Conservation (phyloP, 2,329 filamentous ascomycete genomes). For the Malbranchea cinnamomea region DNA sequence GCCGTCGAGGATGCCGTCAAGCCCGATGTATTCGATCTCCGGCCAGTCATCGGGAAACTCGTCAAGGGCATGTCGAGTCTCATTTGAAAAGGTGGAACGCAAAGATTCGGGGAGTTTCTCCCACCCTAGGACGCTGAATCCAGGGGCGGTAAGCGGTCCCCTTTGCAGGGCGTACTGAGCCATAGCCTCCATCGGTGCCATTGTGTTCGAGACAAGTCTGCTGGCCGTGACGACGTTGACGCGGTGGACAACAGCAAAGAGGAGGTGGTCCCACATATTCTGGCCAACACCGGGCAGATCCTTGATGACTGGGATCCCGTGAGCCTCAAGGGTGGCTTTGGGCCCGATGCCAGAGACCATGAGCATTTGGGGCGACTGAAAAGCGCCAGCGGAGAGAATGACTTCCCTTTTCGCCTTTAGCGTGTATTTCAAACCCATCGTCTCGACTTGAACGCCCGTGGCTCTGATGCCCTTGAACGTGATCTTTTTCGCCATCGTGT, state of each 20-base stretch:
- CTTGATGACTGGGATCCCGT: constrained; percentile 15
- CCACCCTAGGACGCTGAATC: constrained; percentile 17
- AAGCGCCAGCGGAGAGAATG: constrained; percentile 36
- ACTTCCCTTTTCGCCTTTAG: constrained; percentile 36
- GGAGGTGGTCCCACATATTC: constrained; percentile 22
- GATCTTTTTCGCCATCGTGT: constrained; percentile 32
- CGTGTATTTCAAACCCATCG: constrained; percentile 25
- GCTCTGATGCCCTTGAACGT: constrained; percentile 34
- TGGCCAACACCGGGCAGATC: constrained; percentile 23
- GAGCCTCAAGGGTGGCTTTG: constrained; percentile 10
- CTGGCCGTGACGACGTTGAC: constrained; percentile 9
- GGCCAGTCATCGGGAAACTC: constrained; percentile 25
- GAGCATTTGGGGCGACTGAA: constrained; percentile 40
- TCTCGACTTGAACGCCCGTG: constrained; percentile 34
- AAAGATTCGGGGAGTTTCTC: constrained; percentile 17
- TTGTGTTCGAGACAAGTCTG: constrained; percentile 11
- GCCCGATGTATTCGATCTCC: constrained; percentile 21
- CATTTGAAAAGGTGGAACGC: constrained; percentile 11
- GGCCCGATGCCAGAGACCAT: constrained; percentile 39
- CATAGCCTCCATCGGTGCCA: constrained; percentile 11
- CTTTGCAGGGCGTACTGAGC: constrained; percentile 9
- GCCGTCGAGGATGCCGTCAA: constrained; percentile 16
- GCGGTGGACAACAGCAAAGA: constrained; percentile 17
- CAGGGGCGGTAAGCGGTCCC: constrained; percentile 12
- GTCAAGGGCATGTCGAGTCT: constrained; percentile 12